phyloP scores from a whole-genome alignment of 2,329 filamentous ascomycete genomes.

The Botrytis hyacinthi region DNA sequence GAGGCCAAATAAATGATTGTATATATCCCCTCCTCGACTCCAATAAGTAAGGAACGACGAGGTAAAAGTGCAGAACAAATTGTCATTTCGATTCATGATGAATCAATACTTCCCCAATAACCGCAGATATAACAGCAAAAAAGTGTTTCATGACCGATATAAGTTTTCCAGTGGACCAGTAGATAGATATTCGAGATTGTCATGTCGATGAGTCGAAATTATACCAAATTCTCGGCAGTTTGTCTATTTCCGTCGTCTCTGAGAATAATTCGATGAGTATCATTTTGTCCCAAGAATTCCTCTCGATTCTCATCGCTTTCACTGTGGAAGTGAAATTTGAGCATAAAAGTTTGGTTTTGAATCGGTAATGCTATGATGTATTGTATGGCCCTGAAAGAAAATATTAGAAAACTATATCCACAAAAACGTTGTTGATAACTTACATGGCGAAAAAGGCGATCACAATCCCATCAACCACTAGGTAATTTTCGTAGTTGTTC shows the following conservation, averaged over 20 bases:
- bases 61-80: background rate
- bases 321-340: background rate
- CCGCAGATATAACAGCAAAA: background rate
- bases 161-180: background rate
- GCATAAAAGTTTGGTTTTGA: background rate
- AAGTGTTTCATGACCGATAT: background rate
- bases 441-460: background rate
- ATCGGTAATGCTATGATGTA: slow-evolving; percentile 12
- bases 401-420: background rate
- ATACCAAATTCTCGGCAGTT: background rate
- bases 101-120: background rate
- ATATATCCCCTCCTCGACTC: background rate
- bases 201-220: background rate
- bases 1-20: background rate
- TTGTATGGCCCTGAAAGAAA: background rate
- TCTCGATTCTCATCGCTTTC: background rate
- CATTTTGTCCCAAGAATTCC: background rate
- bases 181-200: background rate
- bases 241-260: background rate
- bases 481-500: background rate
- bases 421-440: background rate
- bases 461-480: background rate
- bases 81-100: background rate
- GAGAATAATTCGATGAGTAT: background rate
- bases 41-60: background rate